phyloP scores from a whole-genome alignment of 2,329 filamentous ascomycete species.

The Stagonosporopsis vannaccii region DNA sequence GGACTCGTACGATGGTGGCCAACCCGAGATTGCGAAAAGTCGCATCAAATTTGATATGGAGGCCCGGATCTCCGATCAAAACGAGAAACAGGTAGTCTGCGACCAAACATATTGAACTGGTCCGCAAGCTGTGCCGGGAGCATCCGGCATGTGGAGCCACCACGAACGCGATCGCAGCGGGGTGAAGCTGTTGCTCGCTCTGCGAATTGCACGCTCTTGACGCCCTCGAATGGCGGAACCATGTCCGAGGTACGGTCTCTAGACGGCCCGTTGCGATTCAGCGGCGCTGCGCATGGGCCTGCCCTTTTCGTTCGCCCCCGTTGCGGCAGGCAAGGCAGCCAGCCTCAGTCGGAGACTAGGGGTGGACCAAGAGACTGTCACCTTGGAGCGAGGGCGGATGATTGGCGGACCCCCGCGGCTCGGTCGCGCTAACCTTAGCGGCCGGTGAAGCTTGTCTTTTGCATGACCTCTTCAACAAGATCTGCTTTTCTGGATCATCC shows the following conservation, averaged over 20 bases:
- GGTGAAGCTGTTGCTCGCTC: not conserved
- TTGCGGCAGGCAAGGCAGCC: not conserved
- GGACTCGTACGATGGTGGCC: not conserved
- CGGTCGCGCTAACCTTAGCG: not conserved
- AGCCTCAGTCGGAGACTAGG: not conserved
- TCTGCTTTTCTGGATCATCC: not conserved
- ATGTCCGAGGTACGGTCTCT: not conserved
- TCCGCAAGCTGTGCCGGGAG: not conserved
- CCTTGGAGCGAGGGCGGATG: not conserved
- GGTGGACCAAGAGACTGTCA: not conserved
- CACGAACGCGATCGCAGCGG: not conserved
- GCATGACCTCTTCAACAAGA: not conserved
- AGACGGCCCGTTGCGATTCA: not conserved
- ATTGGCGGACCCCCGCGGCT: constrained; percentile 1
- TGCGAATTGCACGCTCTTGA: not conserved
- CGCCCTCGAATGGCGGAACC: not conserved
- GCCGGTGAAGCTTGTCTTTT: not conserved
- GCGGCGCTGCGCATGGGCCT: not conserved
- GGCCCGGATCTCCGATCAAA: not conserved
- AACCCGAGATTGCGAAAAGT: not conserved
- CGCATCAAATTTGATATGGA: not conserved
- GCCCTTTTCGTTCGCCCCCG: not conserved
- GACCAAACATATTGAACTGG: not conserved
- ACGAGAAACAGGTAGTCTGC: not conserved
- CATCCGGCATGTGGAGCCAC: not conserved